These are phyloP conservation scores for Stereocaulon alpinum DNA, from an alignment of 495 filamentous ascomycete species.

Conservation along the genomic window DNA sequence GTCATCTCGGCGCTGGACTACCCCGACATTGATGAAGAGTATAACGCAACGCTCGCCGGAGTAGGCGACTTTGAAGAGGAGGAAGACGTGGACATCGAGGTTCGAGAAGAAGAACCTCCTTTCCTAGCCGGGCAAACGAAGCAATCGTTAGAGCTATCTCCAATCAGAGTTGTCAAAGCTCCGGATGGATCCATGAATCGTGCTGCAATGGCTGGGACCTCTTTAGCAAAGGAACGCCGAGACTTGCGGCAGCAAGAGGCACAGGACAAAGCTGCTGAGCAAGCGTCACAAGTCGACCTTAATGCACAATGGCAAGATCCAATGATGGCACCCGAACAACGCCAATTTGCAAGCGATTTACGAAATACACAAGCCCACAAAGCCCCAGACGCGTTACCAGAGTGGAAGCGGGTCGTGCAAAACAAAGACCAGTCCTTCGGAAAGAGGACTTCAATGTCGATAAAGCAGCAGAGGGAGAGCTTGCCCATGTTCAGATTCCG, in stretches of 20 bases:
- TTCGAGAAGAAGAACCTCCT: constrained; percentile 89
- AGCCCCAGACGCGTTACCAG: constrained; percentile 61
- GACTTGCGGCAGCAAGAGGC: constrained; percentile 83
- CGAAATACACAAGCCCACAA: constrained; percentile 46
- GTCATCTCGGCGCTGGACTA: constrained; percentile 84
- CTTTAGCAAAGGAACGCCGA: constrained; percentile 80
- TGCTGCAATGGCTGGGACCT: constrained; percentile 85
- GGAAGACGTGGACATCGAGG: constrained; percentile 95
- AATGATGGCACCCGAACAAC: constrained; percentile 73
- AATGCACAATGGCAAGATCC: constrained; percentile 93
- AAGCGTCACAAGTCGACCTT: constrained; percentile 71
- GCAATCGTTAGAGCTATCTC: constrained; percentile 85
- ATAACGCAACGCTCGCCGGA: constrained; percentile 74
- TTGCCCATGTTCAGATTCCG: constrained; percentile 88
- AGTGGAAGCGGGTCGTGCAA: constrained; percentile 83
- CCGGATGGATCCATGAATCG: constrained; percentile 93
- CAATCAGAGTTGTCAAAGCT: constrained; percentile 92
- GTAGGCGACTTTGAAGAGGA: constrained; percentile 88
- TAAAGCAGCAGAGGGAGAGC: constrained; percentile 88
- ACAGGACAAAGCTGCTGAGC: constrained; percentile 70
- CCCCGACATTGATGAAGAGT: constrained; percentile 90
- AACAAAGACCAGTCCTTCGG: constrained; percentile 76
- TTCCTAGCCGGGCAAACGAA: constrained; percentile 96
- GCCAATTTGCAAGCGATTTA: constrained; percentile 80
- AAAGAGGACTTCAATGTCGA: constrained; percentile 79